Conservation (phyloP, 306 rosid genomes). For the Vigna reflexopilosa region DNA sequence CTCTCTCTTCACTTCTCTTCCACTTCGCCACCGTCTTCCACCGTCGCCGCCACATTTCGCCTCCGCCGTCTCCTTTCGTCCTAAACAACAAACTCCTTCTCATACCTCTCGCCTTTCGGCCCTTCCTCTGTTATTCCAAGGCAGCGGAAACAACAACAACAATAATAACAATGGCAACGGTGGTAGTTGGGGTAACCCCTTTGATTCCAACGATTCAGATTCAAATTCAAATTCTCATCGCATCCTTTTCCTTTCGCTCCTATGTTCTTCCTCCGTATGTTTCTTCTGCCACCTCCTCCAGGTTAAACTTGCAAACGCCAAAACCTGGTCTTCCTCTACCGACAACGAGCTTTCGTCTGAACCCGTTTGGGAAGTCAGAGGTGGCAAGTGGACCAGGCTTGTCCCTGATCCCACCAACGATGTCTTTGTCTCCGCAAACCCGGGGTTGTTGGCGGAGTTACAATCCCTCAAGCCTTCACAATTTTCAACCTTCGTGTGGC, state of each 20-base stretch:
- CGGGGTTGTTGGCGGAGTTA: constrained; percentile 40
- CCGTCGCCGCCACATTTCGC: constrained; percentile 17
- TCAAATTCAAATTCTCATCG: constrained; percentile 39
- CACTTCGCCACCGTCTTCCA: neutral
- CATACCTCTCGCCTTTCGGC: constrained; percentile 37
- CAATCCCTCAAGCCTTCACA: constrained; percentile 35
- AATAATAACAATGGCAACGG: constrained; percentile 18
- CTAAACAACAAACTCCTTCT: constrained; percentile 40
- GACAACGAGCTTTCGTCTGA: constrained; percentile 32
- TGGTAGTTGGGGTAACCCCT: constrained; percentile 55
- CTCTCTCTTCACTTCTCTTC: constrained; percentile 31
- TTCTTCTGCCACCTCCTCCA: constrained; percentile 64
- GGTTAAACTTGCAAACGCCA: constrained; percentile 67
- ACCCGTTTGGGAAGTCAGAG: constrained; percentile 72
- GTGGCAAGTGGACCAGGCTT: constrained; percentile 75
- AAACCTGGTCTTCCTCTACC: constrained; percentile 17
- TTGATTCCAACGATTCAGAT: constrained; percentile 43
- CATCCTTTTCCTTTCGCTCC: constrained; percentile 52
- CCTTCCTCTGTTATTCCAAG: constrained; percentile 28
- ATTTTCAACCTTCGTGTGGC: constrained; percentile 47
- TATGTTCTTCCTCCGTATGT: constrained; percentile 49
- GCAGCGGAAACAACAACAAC: constrained; percentile 10
- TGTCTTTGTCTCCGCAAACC: constrained; percentile 50
- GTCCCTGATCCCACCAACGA: constrained; percentile 60
- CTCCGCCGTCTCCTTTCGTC: neutral